Evolutionary conservation across 1,139 yeast species (phyloP).

Genomic region (Candida sojae): DNA sequence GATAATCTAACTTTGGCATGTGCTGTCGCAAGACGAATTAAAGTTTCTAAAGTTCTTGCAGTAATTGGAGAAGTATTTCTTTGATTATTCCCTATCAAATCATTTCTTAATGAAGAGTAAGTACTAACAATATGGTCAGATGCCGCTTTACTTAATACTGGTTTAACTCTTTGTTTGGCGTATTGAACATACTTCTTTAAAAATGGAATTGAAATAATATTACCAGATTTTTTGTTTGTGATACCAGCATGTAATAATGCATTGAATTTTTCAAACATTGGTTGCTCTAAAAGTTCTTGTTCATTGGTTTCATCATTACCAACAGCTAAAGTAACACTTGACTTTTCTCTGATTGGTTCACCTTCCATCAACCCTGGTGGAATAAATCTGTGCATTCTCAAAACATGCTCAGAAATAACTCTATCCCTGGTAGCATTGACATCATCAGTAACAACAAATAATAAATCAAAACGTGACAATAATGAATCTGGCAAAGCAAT

Average conservation of each 20-base stretch:
- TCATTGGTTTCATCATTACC: conserved; percentile 63
- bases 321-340: conserved; percentile 71
- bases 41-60: conserved; percentile 95
- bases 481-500: conserved; percentile 97
- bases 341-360: conserved; percentile 84
- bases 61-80: conserved; percentile 94
- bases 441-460: conserved; percentile 95
- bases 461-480: conserved; percentile 92
- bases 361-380: conserved; percentile 94
- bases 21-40: conserved; percentile 93
- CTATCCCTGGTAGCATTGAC: conserved; percentile 85
- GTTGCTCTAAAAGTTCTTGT: conserved; percentile 52
- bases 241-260: conserved; percentile 85
- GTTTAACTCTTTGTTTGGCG: conserved; percentile 86
- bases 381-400: conserved; percentile 87
- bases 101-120: conserved; percentile 83
- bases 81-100: conserved; percentile 67
- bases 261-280: conserved; percentile 80
- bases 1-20: conserved; percentile 94
- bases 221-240: conserved; percentile 51
- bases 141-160: conserved; percentile 78
- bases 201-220: conserved; percentile 79
- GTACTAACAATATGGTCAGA: conserved; percentile 78
- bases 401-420: conserved; percentile 88
- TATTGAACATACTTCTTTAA: conserved; percentile 91